These are phyloP conservation scores for Globisporangium nunn DNA, from an alignment of 352 stramenopile species.

Conservation along the genomic window DNA sequence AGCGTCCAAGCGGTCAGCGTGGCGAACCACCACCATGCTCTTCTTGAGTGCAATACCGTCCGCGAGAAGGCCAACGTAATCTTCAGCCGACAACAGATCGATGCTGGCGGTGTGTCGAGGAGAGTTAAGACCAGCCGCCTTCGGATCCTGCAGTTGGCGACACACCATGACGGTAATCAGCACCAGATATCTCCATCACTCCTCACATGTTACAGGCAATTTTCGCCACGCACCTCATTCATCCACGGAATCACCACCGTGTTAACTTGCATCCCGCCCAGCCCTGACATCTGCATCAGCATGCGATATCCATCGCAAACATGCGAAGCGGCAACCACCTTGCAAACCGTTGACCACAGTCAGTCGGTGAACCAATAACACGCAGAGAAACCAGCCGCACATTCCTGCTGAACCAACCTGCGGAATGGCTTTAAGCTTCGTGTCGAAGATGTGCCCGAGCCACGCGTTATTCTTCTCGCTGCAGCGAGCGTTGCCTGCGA, in stretches of 20 bases:
- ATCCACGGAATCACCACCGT: constrained; percentile 60
- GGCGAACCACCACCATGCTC: constrained; percentile 47
- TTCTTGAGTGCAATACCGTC: constrained; percentile 50
- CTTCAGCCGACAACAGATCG: constrained; percentile 10
- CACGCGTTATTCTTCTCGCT: constrained; percentile 35
- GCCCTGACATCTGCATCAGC: constrained; percentile 53
- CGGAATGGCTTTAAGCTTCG: constrained; percentile 49
- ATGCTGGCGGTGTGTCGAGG: constrained; percentile 5
- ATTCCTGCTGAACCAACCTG: constrained; percentile 9
- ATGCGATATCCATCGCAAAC: constrained; percentile 48
- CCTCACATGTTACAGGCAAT: no score
- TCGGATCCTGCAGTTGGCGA: neutral
- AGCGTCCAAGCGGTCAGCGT: constrained; percentile 38
- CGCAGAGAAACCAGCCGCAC: neutral
- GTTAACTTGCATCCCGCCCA: constrained; percentile 78
- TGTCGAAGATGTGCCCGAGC: constrained; percentile 38
- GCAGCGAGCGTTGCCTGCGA: constrained; percentile 18
- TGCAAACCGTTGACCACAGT: neutral
- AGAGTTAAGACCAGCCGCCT: neutral
- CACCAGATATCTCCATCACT: no score
- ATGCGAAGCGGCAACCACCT: constrained; percentile 44
- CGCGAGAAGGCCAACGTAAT: constrained; percentile 38
- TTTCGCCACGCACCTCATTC: constrained; percentile 10
- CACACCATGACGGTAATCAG: no score
- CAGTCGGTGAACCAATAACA: neutral